Percentiles rank a stretch among this genome's conserved stretches.
Conservation (phyloP, 2,329 filamentous ascomycete species). For the Boeremia exigua region DNA sequence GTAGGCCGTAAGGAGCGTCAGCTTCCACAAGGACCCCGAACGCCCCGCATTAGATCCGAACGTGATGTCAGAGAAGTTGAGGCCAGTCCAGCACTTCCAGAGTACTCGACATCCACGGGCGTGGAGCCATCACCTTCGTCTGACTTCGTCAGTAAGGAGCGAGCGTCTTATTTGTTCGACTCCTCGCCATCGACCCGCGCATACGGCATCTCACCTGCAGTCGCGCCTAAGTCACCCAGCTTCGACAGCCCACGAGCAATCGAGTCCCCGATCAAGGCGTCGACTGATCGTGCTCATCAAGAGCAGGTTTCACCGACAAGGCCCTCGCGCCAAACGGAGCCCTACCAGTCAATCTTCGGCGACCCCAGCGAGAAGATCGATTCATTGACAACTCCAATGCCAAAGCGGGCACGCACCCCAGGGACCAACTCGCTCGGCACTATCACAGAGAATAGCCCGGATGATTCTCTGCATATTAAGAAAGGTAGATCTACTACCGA, state of each 20-base stretch:
- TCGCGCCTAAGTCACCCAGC: slow-evolving; percentile 26
- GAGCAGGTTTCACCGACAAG: slow-evolving; percentile 21
- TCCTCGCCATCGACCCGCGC: slow-evolving; percentile 46
- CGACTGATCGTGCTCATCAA: slow-evolving; percentile 7
- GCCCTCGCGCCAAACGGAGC: slow-evolving; percentile 24
- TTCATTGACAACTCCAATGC: slow-evolving; percentile 32
- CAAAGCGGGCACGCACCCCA: slow-evolving; percentile 36
- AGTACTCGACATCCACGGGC: slow-evolving; percentile 18
- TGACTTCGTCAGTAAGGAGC: slow-evolving; percentile 45
- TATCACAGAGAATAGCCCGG: slow-evolving; percentile 59
- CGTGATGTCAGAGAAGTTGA: slow-evolving; percentile 17
- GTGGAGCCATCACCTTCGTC: slow-evolving; percentile 35
- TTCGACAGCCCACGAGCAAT: slow-evolving; percentile 17
- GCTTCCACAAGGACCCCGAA: slow-evolving; percentile 31
- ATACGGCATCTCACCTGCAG: slow-evolving; percentile 37
- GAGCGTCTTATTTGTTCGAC: slow-evolving; percentile 45
- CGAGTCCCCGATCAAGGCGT: slow-evolving; percentile 20
- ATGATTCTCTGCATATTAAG: slow-evolving; percentile 49
- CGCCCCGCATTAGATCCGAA: slow-evolving; percentile 20
- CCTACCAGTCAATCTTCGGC: slow-evolving; percentile 44
- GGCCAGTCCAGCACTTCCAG: slow-evolving; percentile 39
- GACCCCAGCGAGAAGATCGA: slow-evolving; percentile 37
- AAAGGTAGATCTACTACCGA: slow-evolving; percentile 52
- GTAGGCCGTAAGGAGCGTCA: slow-evolving; percentile 22
- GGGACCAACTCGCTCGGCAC: slow-evolving; percentile 53